Percentiles rank a stretch among this genome's conserved stretches.
Evolutionary conservation across 2,329 filamentous ascomycete genomes (phyloP).

Genomic region (Akanthomyces muscarius): DNA sequence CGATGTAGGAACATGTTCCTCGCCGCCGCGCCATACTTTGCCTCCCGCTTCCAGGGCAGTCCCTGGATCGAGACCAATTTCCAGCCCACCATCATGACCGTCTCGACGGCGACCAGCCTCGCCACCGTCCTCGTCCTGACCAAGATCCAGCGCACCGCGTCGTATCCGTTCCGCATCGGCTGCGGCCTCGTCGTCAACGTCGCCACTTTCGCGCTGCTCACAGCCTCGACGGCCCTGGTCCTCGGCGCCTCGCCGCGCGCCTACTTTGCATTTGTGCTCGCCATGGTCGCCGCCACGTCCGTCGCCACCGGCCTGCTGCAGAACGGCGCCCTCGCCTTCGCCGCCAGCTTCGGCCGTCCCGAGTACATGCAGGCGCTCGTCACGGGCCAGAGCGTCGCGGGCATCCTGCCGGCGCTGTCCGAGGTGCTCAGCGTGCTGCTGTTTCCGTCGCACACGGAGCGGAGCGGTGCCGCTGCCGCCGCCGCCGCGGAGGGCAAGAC

Average conservation of each 20-base stretch:
- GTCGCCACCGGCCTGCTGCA: constrained; percentile 81
- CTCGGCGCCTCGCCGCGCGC: constrained; percentile 54
- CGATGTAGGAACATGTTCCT: constrained; percentile 92
- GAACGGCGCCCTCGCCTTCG: constrained; percentile 92
- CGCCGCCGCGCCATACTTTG: constrained; percentile 90
- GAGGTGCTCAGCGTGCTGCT: constrained; percentile 79
- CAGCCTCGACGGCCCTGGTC: constrained; percentile 71
- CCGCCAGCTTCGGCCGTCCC: constrained; percentile 74
- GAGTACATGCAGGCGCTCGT: constrained; percentile 97
- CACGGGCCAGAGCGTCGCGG: constrained; percentile 88
- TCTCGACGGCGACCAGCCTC: constrained; percentile 82
- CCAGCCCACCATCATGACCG: constrained; percentile 82
- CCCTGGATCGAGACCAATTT: constrained; percentile 75
- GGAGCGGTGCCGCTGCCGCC: background rate
- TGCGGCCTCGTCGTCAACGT: constrained; percentile 72
- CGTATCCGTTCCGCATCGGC: constrained; percentile 84
- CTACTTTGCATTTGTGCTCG: constrained; percentile 79
- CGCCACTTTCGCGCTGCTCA: constrained; percentile 71
- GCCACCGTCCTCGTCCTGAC: constrained; percentile 70
- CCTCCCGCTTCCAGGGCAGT: constrained; percentile 69
- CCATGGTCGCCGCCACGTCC: constrained; percentile 76
- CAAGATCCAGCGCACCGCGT: constrained; percentile 74
- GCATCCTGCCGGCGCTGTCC: constrained; percentile 81
- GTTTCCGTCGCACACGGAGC: constrained; percentile 44
- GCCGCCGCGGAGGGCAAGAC: constrained; percentile 29